These are phyloP conservation scores for Solanum clarkiae DNA, from an alignment of 257 asterid species.

Conservation along the genomic window DNA sequence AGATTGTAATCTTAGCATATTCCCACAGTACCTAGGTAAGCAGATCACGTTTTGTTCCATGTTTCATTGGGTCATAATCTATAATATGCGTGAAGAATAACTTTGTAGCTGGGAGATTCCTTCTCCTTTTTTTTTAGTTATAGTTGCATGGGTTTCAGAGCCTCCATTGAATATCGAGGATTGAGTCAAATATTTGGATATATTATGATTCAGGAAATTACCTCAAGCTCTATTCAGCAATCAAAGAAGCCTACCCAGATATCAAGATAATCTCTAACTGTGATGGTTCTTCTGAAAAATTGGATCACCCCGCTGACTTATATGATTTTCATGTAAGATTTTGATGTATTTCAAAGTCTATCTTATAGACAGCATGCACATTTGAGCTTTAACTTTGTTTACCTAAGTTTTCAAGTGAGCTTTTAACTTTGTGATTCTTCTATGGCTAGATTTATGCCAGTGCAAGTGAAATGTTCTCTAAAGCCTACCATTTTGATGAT, in stretches of 20 bases:
- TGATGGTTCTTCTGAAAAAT: slow-evolving; percentile 51
- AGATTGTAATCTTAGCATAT: slow-evolving; percentile 39
- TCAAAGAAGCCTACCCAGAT: slow-evolving; percentile 57
- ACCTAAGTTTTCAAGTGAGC: background rate
- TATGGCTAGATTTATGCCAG: slow-evolving; percentile 49
- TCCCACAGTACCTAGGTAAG: slow-evolving; percentile 62
- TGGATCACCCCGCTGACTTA: slow-evolving; percentile 86
- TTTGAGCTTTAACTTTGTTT: background rate
- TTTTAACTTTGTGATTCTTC: background rate
- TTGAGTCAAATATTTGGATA: background rate
- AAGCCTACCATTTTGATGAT: slow-evolving; percentile 34
- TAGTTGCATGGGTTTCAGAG: background rate
- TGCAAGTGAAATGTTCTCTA: slow-evolving; percentile 40
- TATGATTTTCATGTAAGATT: slow-evolving; percentile 77
- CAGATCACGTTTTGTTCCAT: background rate
- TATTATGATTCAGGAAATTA: slow-evolving; percentile 56
- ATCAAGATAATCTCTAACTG: slow-evolving; percentile 83
- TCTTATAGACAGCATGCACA: background rate
- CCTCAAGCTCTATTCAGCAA: slow-evolving; percentile 69
- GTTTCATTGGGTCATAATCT: background rate
- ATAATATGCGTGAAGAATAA: background rate
- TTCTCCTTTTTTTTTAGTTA: background rate
- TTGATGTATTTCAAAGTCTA: background rate
- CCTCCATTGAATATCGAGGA: background rate
- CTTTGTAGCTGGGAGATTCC: background rate